Evolutionary conservation across 1,139 yeast species (phyloP).

Genomic region (Debaryomyces psychrophilus): DNA sequence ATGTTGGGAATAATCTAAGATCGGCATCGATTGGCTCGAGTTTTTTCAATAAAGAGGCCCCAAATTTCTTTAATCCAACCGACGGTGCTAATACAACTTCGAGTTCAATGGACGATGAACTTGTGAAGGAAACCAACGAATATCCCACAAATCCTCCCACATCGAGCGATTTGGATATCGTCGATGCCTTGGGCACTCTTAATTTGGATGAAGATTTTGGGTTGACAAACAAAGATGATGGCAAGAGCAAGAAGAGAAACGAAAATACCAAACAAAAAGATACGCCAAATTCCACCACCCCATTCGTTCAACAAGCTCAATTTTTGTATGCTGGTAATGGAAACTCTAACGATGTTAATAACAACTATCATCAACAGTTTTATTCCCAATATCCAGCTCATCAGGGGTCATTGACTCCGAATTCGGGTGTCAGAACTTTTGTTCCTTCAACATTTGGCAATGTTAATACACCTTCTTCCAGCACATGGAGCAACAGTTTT

Average conservation of each 20-base stretch:
- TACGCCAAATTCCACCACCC: constrained; percentile 13
- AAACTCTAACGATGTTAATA: constrained; percentile 4
- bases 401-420: constrained; percentile 38
- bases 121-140: constrained; percentile 3
- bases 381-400: constrained; percentile 24
- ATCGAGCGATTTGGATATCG: constrained; percentile 37
- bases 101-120: constrained; percentile 15
- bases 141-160: constrained; percentile 7
- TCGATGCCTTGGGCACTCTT: constrained; percentile 45
- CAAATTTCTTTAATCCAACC: constrained; percentile 20
- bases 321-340: constrained; percentile 14
- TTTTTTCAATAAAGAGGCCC: constrained; percentile 29
- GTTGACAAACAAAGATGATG: constrained; percentile 11
- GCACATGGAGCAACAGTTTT: constrained; percentile 34
- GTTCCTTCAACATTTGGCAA: constrained; percentile 22
- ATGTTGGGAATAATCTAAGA: constrained; percentile 15
- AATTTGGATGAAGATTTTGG: constrained; percentile 43
- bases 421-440: constrained; percentile 26
- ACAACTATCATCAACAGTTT: constrained; percentile 18
- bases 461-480: constrained; percentile 27
- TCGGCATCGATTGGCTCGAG: constrained; percentile 31
- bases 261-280: not conserved
- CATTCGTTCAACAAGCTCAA: constrained; percentile 11
- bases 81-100: constrained; percentile 14
- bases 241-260: not conserved